Evolutionary conservation across 768 basidiomycete species (phyloP), one percentile per base, ranked within the genome.

Genomic region (Xanthoconium stramineum): DNA sequence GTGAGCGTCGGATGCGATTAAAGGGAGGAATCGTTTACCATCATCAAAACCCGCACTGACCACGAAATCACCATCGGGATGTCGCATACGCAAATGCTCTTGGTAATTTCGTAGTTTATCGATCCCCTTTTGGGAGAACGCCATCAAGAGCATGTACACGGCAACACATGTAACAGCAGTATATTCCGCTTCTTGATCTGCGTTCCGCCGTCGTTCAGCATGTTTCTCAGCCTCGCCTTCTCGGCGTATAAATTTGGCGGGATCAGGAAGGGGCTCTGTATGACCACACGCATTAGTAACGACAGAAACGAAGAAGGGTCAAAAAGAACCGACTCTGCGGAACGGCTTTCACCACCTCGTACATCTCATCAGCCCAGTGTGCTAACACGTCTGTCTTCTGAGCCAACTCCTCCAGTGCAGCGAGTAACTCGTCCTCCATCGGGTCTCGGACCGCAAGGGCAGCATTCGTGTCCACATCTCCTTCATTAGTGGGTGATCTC

Each of bases 381-480:
- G 90, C 89, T 56, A 98, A 75, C 50, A 95, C 94, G 57, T 91
- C 86, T 35, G 96, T 96, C 80, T 98, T 99, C 78, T 97, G 92
- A 35, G 95, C 96, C 4, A 95, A 76, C 60, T 95, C 90, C 67
- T 98, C 96, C 42, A 98, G 75, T 19, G 75, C 71, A 3, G 78
- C 83, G n/a, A 97, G 74, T n/a, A 97, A 71, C 57, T 84, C 83
- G 57, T 96, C 91, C 62, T 97, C 94, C 61, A 89, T 75, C 1
- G 86, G 87, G 63, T 90, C 87, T 19, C 80, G 71, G 58, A 77
- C 75, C 7, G n/a, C 24, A 8, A 53, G 52, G 5, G 39, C 17
- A 1, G 59, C 66, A 43, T 63, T 39, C 37, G 58, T 65, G 44
- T 49, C 55, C 6, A 67, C 74, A 15, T 78, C 78, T 47, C 77